phyloP scores from a whole-genome alignment of 23 red algal species.

The Cyanidioschyzon merolae region DNA sequence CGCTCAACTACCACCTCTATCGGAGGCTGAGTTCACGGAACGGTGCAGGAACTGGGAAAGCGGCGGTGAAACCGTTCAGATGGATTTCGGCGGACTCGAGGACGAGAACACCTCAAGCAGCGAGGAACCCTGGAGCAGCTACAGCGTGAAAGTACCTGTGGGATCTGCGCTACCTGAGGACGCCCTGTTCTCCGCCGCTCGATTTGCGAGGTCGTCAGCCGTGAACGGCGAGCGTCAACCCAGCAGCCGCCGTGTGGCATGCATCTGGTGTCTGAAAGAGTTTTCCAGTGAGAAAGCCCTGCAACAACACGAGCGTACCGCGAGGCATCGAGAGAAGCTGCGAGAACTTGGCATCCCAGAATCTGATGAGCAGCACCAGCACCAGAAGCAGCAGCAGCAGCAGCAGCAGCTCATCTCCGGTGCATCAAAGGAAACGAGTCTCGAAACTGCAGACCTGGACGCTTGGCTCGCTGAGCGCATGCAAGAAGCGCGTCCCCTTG shows the following conservation, averaged over 20 bases:
- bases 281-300: conserved; percentile 66
- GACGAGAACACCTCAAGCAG: not conserved
- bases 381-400: too few species aligned
- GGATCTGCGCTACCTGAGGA: not conserved
- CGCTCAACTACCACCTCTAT: conserved; percentile 32
- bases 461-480: conserved; percentile 2
- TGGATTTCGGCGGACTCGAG: not conserved
- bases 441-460: not conserved
- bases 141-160: not conserved
- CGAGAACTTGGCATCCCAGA: not conserved
- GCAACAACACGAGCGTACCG: conserved; percentile 56
- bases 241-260: not conserved
- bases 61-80: not conserved
- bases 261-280: conserved; percentile 52
- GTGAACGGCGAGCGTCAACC: too few species aligned
- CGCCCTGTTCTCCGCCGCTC: too few species aligned
- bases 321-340: conserved; percentile 47
- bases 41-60: conserved; percentile 27
- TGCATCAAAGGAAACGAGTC: not conserved
- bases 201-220: too few species aligned
- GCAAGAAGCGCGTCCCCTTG: conserved; percentile 17
- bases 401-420: not conserved
- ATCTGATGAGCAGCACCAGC: conserved; percentile 21
- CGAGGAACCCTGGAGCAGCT: not conserved
- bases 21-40: conserved; percentile 28